Base-by-base conservation (phyloP, 1,284 basidiomycete species). In the Rhizoctonia solani region DNA sequence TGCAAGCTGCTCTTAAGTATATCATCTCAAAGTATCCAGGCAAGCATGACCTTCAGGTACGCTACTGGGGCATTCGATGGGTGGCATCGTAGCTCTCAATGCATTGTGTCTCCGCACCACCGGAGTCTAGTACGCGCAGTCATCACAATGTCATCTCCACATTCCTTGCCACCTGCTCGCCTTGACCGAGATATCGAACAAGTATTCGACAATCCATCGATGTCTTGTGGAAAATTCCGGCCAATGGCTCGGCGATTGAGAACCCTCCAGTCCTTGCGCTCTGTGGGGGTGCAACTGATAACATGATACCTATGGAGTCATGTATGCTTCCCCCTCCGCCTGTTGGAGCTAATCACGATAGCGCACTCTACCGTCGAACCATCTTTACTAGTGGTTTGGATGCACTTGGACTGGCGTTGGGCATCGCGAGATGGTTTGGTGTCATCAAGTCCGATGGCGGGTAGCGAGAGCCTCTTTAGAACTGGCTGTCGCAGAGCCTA, bases 401-500 rank as follows among this genome's bases (percentile, higher is more conserved):
- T 46, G 91, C 11, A 87, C 89, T 1, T 98, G 95, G 93, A 94
- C 95, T 0, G 92, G 93, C 0, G 92, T 98, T 2, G 96, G 96
- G 41, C 97, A 99, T 76, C 86, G 89, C 55, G 95, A 93, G 66
- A 96, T 98, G 85, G 92, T 98, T 11, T 99, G 97, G 97, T 99
- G 97, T 76, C 93, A 98, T 76, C 97, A 99, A 77, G 87, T 98
- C 16, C 87, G 97, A 30, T 92, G 89, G 87, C 85, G 87, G 37
- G 81, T 98, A 14, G 96, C 95, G 1, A 81, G 90, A 49, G 85
- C 87, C 5, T 83, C 89, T 9, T 78, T 98, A 4, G 88, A 92
- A 70, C 81, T 93, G 53, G 85, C 83, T 1, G 75, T 73, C 3
- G 74, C 77, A 5, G 32, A 34, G 13, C 54, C 42, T 19, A 37